Conservation (phyloP, 2,329 filamentous ascomycete species). For the Talaromyces sp. region DNA sequence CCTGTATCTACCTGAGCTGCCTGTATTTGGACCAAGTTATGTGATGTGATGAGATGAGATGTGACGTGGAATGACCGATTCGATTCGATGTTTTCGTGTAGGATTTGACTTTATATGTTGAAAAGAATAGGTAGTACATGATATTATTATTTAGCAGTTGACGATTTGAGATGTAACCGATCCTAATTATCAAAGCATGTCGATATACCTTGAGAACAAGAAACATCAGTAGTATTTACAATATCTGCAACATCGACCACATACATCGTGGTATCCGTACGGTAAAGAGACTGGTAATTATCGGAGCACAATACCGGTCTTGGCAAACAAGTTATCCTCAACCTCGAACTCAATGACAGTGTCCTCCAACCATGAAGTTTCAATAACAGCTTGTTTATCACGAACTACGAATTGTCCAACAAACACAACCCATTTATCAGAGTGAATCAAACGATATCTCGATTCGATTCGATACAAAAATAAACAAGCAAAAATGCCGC, state of each 20-base stretch:
- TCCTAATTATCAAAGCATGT: no score
- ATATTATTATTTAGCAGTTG: neutral
- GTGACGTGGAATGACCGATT: conserved; percentile 14
- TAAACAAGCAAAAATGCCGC: conserved; percentile 32
- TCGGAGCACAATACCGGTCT: neutral
- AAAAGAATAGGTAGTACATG: conserved; percentile 4
- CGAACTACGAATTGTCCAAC: neutral
- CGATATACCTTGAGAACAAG: neutral
- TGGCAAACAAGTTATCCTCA: conserved; percentile 5
- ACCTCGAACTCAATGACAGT: neutral
- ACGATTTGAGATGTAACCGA: neutral
- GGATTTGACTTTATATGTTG: conserved; percentile 1
- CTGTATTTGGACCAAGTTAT: conserved; percentile 17
- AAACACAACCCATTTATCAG: neutral
- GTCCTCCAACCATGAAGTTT: neutral
- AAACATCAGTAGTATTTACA: no score
- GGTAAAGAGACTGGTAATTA: neutral
- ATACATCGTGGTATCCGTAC: neutral
- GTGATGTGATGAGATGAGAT: conserved; percentile 12
- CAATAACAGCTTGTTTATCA: neutral
- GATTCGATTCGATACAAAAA: neutral
- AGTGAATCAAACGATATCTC: neutral
- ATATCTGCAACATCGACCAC: neutral
- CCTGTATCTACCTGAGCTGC: conserved; percentile 15
- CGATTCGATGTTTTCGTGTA: conserved; percentile 6